Base-by-base conservation (phyloP, 2,329 filamentous ascomycete species). In the Penicillium sclerotigenum region DNA sequence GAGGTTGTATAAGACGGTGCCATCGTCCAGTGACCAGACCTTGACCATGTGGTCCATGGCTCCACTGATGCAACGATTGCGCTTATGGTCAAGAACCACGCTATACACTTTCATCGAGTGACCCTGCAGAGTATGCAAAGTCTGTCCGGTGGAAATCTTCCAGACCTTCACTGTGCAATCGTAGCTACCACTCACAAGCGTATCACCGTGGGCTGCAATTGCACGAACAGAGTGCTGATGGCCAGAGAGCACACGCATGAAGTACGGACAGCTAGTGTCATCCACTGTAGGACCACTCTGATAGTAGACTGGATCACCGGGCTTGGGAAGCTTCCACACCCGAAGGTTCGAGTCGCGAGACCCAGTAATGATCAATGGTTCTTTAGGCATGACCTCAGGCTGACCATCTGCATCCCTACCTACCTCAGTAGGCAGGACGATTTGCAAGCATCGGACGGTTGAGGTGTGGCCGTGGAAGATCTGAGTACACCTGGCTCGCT, bases 41-140 rank as follows among this genome's bases (percentile, higher is more conserved):
- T 97, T 97, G 70, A 99, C 94, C 61, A 92, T 83, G 60, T 94
- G 96, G 73, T 99, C 94, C 94, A 99, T 99, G 7, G 92, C 96
- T 13, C 94, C 94, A 60, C 92, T 97, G 61, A 99, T 97, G 75
- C 94, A 99, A 38, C 93, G 88, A 68, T 95, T 96, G 57, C 94
- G 89, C 66, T 88, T 87, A 64, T 91, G 88, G 68, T 99, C 94
- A 22, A 97, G 79, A 9, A 99, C 94, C 9, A 99, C 94, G 58
- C 92, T 97, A 73, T 99, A 99, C 0, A 99, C 94, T 73, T 99
- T 97, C 71, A 93, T 87, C 0, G 85, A 83, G 71, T 99, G 94
- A 1, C 94, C 94, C 59, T 88, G 86, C 5, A 99, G 80, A 13
- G 91, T 86, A 68, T 96, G 90, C 4, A 94, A 72, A 8, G 88